Conservation (phyloP, 192 early-diverging fungal species). For the Backusella sp. region DNA sequence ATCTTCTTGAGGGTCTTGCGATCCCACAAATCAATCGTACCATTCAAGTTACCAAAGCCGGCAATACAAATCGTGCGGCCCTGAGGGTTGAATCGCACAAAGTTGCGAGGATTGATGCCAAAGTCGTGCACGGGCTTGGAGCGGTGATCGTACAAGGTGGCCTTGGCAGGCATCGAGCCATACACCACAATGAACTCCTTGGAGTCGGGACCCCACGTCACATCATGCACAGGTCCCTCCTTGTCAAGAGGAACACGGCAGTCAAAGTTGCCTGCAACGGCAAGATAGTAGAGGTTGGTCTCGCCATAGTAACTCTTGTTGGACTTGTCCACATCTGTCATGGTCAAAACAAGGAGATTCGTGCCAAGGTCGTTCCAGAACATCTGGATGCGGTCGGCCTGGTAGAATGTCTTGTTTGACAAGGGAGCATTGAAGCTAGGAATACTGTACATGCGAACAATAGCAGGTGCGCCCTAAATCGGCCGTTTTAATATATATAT, state of each 20-base stretch:
- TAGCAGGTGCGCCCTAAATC: constrained; percentile 67
- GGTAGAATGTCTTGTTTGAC: constrained; percentile 92
- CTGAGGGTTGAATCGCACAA: constrained; percentile 85
- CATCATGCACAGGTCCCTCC: constrained; percentile 94
- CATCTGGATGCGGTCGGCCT: constrained; percentile 90
- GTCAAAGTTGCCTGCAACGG: constrained; percentile 90
- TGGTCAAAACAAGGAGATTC: constrained; percentile 85
- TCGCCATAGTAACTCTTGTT: constrained; percentile 98
- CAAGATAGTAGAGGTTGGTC: constrained; percentile 87
- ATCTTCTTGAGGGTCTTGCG: constrained; percentile 83
- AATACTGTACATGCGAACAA: constrained; percentile 85
- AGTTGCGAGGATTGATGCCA: constrained; percentile 85
- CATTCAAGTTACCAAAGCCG: constrained; percentile 96
- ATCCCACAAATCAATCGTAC: constrained; percentile 94
- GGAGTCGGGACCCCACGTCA: constrained; percentile 91
- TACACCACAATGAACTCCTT: constrained; percentile 98
- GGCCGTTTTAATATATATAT: too few relatives aligned
- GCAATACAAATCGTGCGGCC: constrained; percentile 87
- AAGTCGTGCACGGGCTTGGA: constrained; percentile 83
- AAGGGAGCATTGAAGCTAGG: constrained; percentile 68
- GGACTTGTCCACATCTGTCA: constrained; percentile 94
- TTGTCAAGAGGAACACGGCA: constrained; percentile 81
- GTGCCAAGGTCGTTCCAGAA: constrained; percentile 92
- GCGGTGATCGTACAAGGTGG: constrained; percentile 91
- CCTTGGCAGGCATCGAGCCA: constrained; percentile 92